Base-by-base conservation (phyloP, 2,329 filamentous ascomycete species). In the Sclerotinia minor region DNA sequence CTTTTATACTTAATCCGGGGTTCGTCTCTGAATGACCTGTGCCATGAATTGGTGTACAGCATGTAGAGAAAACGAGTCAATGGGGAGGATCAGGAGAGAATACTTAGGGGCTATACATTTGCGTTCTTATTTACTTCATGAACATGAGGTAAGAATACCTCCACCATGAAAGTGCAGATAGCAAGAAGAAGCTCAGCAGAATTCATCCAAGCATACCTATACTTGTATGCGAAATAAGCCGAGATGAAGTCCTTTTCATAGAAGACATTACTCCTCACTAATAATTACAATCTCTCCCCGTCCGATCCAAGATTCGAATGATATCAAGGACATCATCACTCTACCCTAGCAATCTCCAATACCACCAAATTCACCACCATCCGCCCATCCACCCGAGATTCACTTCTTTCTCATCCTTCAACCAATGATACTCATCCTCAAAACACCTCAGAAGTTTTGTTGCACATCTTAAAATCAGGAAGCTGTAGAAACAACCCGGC, bases 101-200 rank as follows among this genome's bases (percentile, higher is more conserved):
- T 1, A 5, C 21, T 5, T 0, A 3, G 7, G 5, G 5, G 19
- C 13, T 2, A 21, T 6, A 0, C 2, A 41, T 19, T 7, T 15
- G 8, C 5, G 24, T 58, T 26, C n/a, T 26, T 2, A 29, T 26
- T 19, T 44, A 0, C 5, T 13, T 41, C 15, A 21, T 0, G 3
- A 21, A 4, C 15, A 32, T n/a, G 5, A 21, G 5, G 29, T 54
- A 35, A 60, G 8, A 32, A 35, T 15, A 47, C 11, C 19, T 47
- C 41, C 0, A 1, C 32, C 41, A 17, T 3, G 15, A 15, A 26
- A n/a, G 17, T 47, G 5, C 9, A 29, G 17, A 19, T 13, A 29
- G 17, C 17, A 13, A 59, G 17, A 13, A 59, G 17, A 9, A 5
- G 3, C 17, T 2, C 15, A 21, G 38, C 38, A 41, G 38, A 41